Conservation (phyloP, 202 grass and related monocot genomes). For the Panicum hallii region DNA sequence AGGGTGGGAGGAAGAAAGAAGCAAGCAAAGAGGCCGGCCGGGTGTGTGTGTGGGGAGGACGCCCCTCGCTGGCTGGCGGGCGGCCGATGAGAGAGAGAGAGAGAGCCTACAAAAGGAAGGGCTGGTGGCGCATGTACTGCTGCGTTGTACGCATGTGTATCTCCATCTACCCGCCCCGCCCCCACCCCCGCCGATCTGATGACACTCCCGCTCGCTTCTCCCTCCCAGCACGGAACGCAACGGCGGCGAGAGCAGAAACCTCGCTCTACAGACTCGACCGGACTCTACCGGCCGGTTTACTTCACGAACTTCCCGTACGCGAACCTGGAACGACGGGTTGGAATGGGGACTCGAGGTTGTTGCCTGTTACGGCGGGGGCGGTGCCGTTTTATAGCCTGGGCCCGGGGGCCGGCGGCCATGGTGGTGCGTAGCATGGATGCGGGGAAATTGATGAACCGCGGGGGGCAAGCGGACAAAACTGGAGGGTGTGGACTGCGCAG, state of each 20-base stretch:
- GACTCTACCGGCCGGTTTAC: neutral
- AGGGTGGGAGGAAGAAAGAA: conserved; percentile 28
- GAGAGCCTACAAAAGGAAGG: conserved; percentile 44
- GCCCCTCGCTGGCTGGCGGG: neutral
- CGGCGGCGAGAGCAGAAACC: neutral
- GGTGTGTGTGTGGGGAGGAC: neutral
- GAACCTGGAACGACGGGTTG: neutral
- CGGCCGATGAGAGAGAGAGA: neutral
- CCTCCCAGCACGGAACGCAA: conserved; percentile 36
- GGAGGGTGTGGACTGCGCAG: conserved; percentile 7
- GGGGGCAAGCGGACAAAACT: conserved; percentile 31
- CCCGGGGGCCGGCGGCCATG: neutral
- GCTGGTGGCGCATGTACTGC: conserved; percentile 36
- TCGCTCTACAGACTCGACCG: neutral
- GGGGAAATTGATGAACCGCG: conserved; percentile 26
- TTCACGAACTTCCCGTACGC: neutral
- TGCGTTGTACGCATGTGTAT: neutral
- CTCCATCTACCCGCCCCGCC: neutral
- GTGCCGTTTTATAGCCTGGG: conserved; percentile 39
- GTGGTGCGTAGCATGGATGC: neutral
- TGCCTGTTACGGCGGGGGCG: neutral
- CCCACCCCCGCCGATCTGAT: neutral
- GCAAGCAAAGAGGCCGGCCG: conserved; percentile 17
- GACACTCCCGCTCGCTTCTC: neutral
- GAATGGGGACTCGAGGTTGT: no score